Base-by-base conservation (phyloP, 306 rosid species). In the Oemleria cerasiformis region DNA sequence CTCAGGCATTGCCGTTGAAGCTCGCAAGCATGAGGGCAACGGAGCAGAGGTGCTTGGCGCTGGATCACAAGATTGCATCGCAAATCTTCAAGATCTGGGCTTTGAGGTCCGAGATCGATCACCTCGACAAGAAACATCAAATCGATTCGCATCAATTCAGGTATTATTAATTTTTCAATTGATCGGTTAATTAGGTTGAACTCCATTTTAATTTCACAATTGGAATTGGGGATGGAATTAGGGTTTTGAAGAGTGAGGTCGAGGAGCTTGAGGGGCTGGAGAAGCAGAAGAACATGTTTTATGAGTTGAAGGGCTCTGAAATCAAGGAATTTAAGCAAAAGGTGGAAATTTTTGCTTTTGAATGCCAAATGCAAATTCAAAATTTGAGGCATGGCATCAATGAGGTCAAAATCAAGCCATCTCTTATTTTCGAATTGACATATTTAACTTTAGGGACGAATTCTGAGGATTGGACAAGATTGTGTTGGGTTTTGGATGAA, bases 311-410 rank as follows among this genome's bases (percentile, higher is more conserved):
- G 79, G 77, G 64, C 43, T 48, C 38, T 5, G 87, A 85, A 78
- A 91, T 91, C 89, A 74, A 71, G 67, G 84, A 79, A 21, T 91
- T 88, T 60, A 88, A 75, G 77, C 78, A 80, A 13, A 79, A 44
- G 7, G 84, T 69, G 4, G 83, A 78, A 25, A 57, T 45, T 15
- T 91, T 88, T 81, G 82, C 21, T 59, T 68, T 44, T 71, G 83
- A 81, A 51, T 78, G 86, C 77, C 78, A 48, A 78, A 66, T 17
- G 73, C 75, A 80, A 74, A 79, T 88, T 51, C 71, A 77, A 63
- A 51, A 66, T 56, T 71, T 85, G 83, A 88, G 81, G 71, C 70
- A 73, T 1, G 70, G 73, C 54, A 76, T 78, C 14, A 79, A 73
- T 21, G 76, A 88, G 94, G 96, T 88, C 15, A 67, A 11, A 30